Base-by-base conservation (phyloP, 208 protist species). In the Plasmodiophora brassicae region DNA sequence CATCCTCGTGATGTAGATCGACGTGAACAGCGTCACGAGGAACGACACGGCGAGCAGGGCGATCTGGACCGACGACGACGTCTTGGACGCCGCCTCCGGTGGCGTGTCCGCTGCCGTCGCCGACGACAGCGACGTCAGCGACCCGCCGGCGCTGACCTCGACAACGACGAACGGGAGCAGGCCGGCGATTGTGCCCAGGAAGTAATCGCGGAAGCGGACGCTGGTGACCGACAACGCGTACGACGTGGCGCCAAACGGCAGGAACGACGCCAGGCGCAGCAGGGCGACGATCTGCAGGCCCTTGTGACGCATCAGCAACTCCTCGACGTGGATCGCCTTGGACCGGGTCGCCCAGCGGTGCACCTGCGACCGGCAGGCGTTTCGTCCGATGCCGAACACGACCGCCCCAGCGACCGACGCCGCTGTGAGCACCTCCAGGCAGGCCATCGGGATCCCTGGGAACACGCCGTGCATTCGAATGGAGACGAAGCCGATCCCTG, bases 141-240 rank as follows among this genome's bases (percentile, higher is more conserved):
- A 78, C 5, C 32, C 65, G 14, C 65, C 65, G 65, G 65, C 65
- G n/a, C 65, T 78, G n/a, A 78, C 65, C n/a, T 78, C 65, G n/a
- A 78, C 65, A 32, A 78, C n/a, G n/a, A 78, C 41, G 65, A 78
- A 78, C n/a, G 65, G 65, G 5, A 38, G 5, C n/a, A 78, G n/a
- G 5, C 65, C 65, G 20, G 41, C 5, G 41, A 78, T 5, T n/a
- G 65, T 78, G 10, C 65, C 65, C 20, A 78, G 65, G n/a, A 78
- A 78, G 65, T 78, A 78, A 78, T 78, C 65, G n/a, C 65, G 65
- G n/a, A 78, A 78, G 14, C 65, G 65, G n/a, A 78, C 65, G 65
- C 65, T 78, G 14, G 65, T 78, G 5, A 38, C 65, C 32, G 65
- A 78, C 65, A 78, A 32, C 14, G 41, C 65, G n/a, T 78, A 78